phyloP scores from a whole-genome alignment of 495 filamentous ascomycete genomes.

The Paragyromitra xinjiangensis region DNA sequence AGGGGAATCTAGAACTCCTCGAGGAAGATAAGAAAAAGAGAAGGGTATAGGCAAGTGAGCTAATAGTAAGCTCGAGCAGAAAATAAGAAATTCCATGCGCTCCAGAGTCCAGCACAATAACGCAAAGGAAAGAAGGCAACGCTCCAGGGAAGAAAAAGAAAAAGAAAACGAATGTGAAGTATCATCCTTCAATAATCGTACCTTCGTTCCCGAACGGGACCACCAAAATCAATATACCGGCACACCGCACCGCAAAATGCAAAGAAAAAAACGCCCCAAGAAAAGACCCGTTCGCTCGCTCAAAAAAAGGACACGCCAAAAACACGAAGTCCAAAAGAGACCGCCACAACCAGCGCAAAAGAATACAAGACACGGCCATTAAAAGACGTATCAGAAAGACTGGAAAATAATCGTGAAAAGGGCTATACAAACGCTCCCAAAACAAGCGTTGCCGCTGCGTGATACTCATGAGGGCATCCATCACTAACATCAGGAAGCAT shows the following conservation, averaged over 20 bases:
- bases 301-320: slow-evolving; percentile 11
- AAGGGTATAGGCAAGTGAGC: neutral
- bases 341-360: slow-evolving; percentile 35
- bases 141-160: neutral
- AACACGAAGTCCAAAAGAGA: slow-evolving; percentile 16
- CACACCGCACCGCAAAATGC: slow-evolving; percentile 13
- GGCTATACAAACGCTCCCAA: slow-evolving; percentile 25
- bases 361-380: slow-evolving; percentile 35
- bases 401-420: neutral
- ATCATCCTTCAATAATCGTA: slow-evolving; percentile 15
- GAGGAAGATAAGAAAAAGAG: slow-evolving; percentile 4
- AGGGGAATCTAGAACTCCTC: slow-evolving; percentile 23
- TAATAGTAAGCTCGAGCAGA: neutral
- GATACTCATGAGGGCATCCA: slow-evolving; percentile 39
- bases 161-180: slow-evolving; percentile 1
- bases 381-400: neutral
- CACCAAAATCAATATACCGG: slow-evolving; percentile 25
- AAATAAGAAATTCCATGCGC: neutral
- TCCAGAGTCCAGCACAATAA: slow-evolving; percentile 12
- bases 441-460: slow-evolving; percentile 14
- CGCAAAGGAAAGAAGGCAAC: neutral
- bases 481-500: neutral
- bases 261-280: slow-evolving; percentile 42
- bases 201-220: neutral
- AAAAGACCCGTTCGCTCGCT: slow-evolving; percentile 35